phyloP scores from a whole-genome alignment of 1,139 yeast species.

The Lizanozyma gosingica region DNA sequence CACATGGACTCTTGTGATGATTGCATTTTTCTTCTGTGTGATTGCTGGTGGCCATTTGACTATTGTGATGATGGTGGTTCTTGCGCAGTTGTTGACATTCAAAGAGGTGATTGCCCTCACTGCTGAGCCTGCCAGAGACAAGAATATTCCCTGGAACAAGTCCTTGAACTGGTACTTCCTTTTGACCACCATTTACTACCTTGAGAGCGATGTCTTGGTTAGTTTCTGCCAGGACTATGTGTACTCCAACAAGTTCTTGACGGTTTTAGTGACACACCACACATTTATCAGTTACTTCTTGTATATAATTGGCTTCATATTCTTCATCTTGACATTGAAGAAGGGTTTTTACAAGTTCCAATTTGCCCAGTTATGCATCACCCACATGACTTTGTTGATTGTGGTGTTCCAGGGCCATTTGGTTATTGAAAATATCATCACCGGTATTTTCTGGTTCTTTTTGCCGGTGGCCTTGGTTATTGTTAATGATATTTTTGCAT shows the following conservation, averaged over 20 bases:
- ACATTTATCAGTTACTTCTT: slow-evolving; percentile 75
- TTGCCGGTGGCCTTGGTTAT: slow-evolving; percentile 88
- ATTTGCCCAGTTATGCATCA: slow-evolving; percentile 86
- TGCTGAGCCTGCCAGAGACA: slow-evolving; percentile 74
- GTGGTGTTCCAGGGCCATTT: slow-evolving; percentile 94
- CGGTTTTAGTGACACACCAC: slow-evolving; percentile 54
- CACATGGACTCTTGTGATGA: slow-evolving; percentile 93
- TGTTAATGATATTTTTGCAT: slow-evolving; percentile 93
- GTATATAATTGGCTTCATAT: slow-evolving; percentile 80
- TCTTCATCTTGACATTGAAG: slow-evolving; percentile 82
- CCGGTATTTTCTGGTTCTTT: slow-evolving; percentile 91
- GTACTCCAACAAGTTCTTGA: slow-evolving; percentile 34
- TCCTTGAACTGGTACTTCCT: slow-evolving; percentile 86
- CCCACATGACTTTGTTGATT: slow-evolving; percentile 86
- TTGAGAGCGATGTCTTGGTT: slow-evolving; percentile 81
- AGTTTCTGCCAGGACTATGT: slow-evolving; percentile 43
- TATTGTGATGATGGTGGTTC: slow-evolving; percentile 60
- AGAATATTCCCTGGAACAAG: slow-evolving; percentile 72
- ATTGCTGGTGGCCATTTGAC: slow-evolving; percentile 85
- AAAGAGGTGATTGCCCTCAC: slow-evolving; percentile 88
- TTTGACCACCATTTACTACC: slow-evolving; percentile 73
- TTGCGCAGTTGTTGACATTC: slow-evolving; percentile 75
- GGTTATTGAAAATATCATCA: slow-evolving; percentile 80
- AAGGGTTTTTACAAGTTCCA: slow-evolving; percentile 88
- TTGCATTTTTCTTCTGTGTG: slow-evolving; percentile 58